Evolutionary conservation across 2,329 filamentous ascomycete species (phyloP), one percentile per base, ranked within the genome.

Genomic region (Colletotrichum simmondsii): DNA sequence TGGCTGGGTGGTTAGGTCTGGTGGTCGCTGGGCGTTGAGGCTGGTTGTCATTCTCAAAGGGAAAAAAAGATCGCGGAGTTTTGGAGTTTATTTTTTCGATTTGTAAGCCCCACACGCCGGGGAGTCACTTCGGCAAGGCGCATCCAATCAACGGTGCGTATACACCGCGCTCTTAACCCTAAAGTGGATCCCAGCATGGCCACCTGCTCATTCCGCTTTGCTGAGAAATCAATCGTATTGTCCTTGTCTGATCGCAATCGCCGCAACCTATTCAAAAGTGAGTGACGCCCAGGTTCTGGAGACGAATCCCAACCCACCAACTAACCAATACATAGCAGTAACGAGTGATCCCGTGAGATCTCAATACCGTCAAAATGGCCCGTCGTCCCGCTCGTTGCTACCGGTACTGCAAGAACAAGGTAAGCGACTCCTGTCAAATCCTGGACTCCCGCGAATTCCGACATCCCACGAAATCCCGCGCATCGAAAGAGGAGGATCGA

Each of bases 351-450:
- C 80, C 79, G 81, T 42, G 68, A 73, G 71, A 73, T 73, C 62
- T 56, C 71, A 91, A 87, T 89, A 75, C 90, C 88, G 91, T 92
- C 93, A 95, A 93, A 91, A 99, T 99, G 97, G 97, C 97, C 85
- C 95, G 97, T 89, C 95, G 97, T 94, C 97, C 97, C 85, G 97
- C 97, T 85, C 94, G 97, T 91, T 99, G 97, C 91, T 99, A 98
- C 92, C 93, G 97, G 85, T 99, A 99, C 94, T 99, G 97, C 95
- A 99, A 99, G 95, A 99, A 98, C 93, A 98, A 98, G 95, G 95
- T 97, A 86, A 88, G 93, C 65, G 54, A 16, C 35, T 61, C 28
- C 35, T 37, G 30, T 56, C 37, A 53, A 28, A 32, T 19, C 54
- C 35, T 72, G 60, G 37, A 61, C 62, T 42, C 28, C 26, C 42